phyloP scores from a whole-genome alignment of 176 grass and related monocot genomes.

The Oryza brachyantha region DNA sequence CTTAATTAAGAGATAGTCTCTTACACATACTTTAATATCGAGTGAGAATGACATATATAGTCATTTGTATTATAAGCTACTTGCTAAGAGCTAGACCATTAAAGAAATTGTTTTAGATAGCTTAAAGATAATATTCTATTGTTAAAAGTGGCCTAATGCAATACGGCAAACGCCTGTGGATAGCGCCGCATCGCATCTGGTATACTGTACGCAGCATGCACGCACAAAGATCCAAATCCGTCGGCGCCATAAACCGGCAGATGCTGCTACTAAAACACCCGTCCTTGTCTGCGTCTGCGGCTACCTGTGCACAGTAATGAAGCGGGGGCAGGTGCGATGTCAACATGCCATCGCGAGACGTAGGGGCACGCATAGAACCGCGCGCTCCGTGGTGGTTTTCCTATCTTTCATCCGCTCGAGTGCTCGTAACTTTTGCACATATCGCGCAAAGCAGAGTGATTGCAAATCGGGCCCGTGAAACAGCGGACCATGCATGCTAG shows the following conservation, averaged over 20 bases:
- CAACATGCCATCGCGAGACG: neutral
- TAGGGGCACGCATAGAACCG: neutral
- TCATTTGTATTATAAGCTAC: no score
- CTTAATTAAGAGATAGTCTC: no score
- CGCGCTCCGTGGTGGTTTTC: neutral
- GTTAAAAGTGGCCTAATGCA: no score
- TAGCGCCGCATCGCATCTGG: neutral
- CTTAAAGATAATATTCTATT: no score
- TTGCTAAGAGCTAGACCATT: no score
- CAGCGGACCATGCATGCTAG: neutral
- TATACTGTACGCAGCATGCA: neutral
- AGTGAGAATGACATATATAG: no score
- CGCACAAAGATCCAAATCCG: constrained; percentile 4
- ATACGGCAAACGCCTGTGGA: neutral
- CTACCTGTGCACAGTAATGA: neutral
- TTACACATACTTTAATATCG: no score
- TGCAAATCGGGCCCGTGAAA: neutral
- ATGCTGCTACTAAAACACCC: neutral
- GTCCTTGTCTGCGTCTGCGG: constrained; percentile 12
- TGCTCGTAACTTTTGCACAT: neutral
- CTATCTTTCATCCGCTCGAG: neutral
- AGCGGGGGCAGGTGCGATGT: constrained; percentile 13
- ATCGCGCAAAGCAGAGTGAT: neutral
- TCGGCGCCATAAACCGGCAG: constrained; percentile 6
- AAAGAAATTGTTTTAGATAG: no score